These are phyloP conservation scores for Aspergillus candidus DNA, from an alignment of 2,329 filamentous ascomycete genomes.

Conservation along the genomic window DNA sequence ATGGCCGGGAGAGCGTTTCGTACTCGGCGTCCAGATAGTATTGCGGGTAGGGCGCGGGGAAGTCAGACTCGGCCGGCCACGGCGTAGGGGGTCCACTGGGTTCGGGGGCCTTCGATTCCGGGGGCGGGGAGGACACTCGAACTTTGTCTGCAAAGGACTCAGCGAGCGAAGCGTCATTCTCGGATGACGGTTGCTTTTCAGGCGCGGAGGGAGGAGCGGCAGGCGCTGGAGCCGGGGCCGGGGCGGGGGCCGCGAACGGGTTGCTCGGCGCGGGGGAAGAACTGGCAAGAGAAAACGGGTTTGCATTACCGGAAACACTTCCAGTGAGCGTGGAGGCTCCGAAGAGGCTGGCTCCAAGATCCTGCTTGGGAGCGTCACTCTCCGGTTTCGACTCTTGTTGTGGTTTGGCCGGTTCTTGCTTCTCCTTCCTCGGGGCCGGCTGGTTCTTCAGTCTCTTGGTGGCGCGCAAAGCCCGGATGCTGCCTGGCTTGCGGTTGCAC, in stretches of 20 bases:
- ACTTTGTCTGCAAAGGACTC: conserved; percentile 70
- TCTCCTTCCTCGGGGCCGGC: conserved; percentile 23
- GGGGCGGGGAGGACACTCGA: conserved; percentile 42
- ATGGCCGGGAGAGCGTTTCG: conserved; percentile 65
- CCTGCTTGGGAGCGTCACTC: conserved; percentile 23
- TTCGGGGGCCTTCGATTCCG: conserved; percentile 26
- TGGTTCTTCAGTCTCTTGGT: conserved; percentile 46
- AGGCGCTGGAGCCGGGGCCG: conserved; percentile 32
- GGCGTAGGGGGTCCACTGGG: conserved; percentile 52
- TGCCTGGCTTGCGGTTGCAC: conserved; percentile 77
- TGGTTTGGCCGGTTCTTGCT: conserved; percentile 10
- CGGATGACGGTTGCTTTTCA: no score
- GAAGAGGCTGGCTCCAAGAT: conserved; percentile 57
- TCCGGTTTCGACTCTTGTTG: conserved; percentile 12
- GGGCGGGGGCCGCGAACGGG: conserved; percentile 53
- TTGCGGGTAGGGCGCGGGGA: conserved; percentile 65
- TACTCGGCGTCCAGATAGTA: conserved; percentile 88
- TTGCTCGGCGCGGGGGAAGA: conserved; percentile 42
- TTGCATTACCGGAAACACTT: conserved; percentile 37
- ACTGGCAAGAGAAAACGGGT: conserved; percentile 49
- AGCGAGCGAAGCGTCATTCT: conserved; percentile 48
- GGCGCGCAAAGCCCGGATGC: conserved; percentile 68
- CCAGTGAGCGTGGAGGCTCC: conserved; percentile 41
- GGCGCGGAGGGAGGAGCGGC: conserved; percentile 32
- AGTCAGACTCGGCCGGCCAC: conserved; percentile 64